Evolutionary conservation across 2,329 filamentous ascomycete genomes (phyloP).

Genomic region (Ploettnerulaceae sp.): DNA sequence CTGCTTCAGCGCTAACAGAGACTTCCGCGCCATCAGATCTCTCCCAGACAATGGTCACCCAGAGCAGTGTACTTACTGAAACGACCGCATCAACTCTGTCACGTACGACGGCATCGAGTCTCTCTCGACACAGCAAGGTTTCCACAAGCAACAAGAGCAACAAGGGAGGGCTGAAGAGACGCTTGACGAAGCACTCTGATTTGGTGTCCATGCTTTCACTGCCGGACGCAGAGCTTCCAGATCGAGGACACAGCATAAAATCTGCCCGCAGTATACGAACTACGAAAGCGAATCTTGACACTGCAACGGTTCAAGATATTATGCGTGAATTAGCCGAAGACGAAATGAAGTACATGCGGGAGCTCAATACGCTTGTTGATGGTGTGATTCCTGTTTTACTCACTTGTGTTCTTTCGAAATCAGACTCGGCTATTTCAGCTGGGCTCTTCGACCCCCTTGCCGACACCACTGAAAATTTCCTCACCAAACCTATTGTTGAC

Average conservation of each 20-base stretch:
- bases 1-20: conserved; percentile 11
- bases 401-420: conserved; percentile 73
- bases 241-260: conserved; percentile 62
- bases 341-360: conserved; percentile 81
- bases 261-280: conserved; percentile 76
- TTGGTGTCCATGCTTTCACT: conserved; percentile 87
- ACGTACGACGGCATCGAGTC: conserved; percentile 20
- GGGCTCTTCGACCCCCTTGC: conserved; percentile 59
- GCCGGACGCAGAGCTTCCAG: conserved; percentile 51
- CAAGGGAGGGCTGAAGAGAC: conserved; percentile 45
- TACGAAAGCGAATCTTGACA: conserved; percentile 60
- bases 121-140: conserved; percentile 27
- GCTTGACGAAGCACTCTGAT: conserved; percentile 87
- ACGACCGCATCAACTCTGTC: conserved; percentile 25
- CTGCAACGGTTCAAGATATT: conserved; percentile 68
- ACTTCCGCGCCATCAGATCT: conserved; percentile 25
- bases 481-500: conserved; percentile 80
- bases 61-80: conserved; percentile 30
- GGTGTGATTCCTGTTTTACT: conserved; percentile 92
- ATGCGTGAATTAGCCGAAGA: conserved; percentile 77
- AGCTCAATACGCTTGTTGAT: conserved; percentile 88
- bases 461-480: conserved; percentile 47
- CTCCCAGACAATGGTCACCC: conserved; percentile 40
- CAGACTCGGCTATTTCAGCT: conserved; percentile 56
- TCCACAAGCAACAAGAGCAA: conserved; percentile 32